Conservation (phyloP, 805 yeast species). For the Saturnispora besseyi region DNA sequence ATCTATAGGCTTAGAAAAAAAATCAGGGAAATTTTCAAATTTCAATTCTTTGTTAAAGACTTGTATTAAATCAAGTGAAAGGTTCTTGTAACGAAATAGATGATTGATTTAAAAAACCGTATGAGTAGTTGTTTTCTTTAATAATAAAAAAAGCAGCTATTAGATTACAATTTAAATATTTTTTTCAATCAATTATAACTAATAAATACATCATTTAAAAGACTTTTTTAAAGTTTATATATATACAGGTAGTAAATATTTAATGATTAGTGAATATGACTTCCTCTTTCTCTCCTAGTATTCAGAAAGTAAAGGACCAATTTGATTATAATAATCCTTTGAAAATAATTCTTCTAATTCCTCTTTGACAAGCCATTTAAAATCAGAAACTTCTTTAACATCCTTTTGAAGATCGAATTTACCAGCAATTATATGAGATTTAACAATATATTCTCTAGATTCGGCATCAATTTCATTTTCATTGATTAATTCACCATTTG, state of each 20-base stretch:
- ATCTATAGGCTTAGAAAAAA: background rate
- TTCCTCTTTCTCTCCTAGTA: background rate
- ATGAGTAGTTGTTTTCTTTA: too few relatives aligned
- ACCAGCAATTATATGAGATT: conserved; percentile 86
- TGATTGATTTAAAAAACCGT: too few relatives aligned
- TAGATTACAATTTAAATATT: too few relatives aligned
- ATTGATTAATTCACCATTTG: conserved; percentile 18
- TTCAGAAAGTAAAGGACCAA: conserved; percentile 38
- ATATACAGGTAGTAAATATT: background rate
- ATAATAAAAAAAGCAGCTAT: too few relatives aligned
- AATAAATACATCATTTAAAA: background rate
- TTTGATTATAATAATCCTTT: conserved; percentile 45
- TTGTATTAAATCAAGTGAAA: too few relatives aligned
- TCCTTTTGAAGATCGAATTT: conserved; percentile 40
- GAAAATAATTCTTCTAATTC: conserved; percentile 54
- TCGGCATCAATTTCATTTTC: conserved; percentile 16
- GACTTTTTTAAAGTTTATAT: background rate
- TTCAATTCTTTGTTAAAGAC: background rate
- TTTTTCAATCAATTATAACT: too few relatives aligned
- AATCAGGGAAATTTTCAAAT: background rate
- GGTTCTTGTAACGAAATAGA: too few relatives aligned
- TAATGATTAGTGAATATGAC: too few relatives aligned
- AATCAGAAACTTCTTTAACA: conserved; percentile 29
- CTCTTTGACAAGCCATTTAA: conserved; percentile 77
- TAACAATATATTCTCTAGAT: conserved; percentile 60